Evolutionary conservation across 352 stramenopile genomes (phyloP).

Genomic region (Thraustotheca clavata): DNA sequence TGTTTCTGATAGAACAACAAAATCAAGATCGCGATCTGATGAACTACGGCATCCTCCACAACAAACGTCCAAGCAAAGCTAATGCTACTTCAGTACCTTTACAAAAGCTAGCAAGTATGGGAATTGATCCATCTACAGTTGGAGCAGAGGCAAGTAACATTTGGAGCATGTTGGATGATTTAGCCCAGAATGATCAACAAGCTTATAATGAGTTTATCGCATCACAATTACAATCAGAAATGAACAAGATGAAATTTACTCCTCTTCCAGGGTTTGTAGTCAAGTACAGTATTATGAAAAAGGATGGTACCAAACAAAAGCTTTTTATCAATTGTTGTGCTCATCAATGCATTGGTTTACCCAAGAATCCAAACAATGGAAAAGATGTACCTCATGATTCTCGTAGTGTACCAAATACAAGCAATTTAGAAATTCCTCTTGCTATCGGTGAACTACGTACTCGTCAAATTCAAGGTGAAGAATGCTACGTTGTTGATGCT

Average conservation of each 20-base stretch:
- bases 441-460: constrained; percentile 50
- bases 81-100: constrained; percentile 49
- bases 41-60: constrained; percentile 85
- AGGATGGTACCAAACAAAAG: constrained; percentile 53
- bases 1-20: no score
- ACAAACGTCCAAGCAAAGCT: constrained; percentile 39
- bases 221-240: constrained; percentile 43
- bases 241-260: constrained; percentile 39
- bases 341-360: constrained; percentile 56
- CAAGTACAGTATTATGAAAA: constrained; percentile 51
- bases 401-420: constrained; percentile 52
- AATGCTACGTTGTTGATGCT: constrained; percentile 54
- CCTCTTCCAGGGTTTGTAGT: constrained; percentile 63
- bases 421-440: constrained; percentile 66
- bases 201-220: constrained; percentile 73
- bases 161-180: constrained; percentile 67
- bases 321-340: constrained; percentile 77
- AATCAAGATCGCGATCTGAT: no score
- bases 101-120: constrained; percentile 77
- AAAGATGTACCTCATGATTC: constrained; percentile 51
- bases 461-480: constrained; percentile 37
- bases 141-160: constrained; percentile 50
- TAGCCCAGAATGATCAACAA: constrained; percentile 54
- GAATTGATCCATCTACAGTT: constrained; percentile 55
- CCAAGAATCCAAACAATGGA: constrained; percentile 66